These are phyloP conservation scores for Hypoxylon sp. DNA, from an alignment of 2,329 filamentous ascomycete species.

Conservation along the genomic window DNA sequence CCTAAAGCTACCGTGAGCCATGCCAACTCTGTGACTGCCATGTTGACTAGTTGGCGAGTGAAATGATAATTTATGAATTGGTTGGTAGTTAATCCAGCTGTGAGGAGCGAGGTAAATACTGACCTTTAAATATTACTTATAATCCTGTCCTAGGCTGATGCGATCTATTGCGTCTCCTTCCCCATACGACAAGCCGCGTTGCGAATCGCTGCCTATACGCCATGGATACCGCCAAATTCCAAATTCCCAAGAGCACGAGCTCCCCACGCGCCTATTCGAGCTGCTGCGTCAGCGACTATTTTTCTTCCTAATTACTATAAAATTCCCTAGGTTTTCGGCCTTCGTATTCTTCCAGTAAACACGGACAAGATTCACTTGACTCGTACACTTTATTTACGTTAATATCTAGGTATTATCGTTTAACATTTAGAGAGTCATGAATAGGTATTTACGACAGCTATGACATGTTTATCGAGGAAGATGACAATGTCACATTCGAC, in stretches of 20 bases:
- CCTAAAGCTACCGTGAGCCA: slow-evolving; percentile 49
- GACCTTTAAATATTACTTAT: background rate
- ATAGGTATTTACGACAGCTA: background rate
- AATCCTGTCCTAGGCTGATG: background rate
- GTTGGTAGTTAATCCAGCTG: background rate
- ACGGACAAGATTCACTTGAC: background rate
- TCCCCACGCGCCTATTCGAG: background rate
- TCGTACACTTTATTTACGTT: background rate
- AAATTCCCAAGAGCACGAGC: background rate
- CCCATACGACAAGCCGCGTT: background rate
- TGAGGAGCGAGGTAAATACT: background rate
- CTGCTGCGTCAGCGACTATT: background rate
- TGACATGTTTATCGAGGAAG: background rate
- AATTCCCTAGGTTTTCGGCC: background rate
- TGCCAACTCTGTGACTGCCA: slow-evolving; percentile 51
- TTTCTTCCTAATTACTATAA: background rate
- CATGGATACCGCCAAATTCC: background rate
- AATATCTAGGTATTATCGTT: background rate
- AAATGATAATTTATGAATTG: background rate
- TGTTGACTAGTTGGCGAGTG: slow-evolving; percentile 15
- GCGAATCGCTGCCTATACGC: slow-evolving; percentile 15
- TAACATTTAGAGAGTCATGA: background rate
- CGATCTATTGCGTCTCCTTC: background rate
- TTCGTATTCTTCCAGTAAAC: background rate
- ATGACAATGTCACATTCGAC: background rate